These are phyloP conservation scores for Tremellales sp. DNA, from an alignment of 1,284 basidiomycete genomes.

Conservation along the genomic window DNA sequence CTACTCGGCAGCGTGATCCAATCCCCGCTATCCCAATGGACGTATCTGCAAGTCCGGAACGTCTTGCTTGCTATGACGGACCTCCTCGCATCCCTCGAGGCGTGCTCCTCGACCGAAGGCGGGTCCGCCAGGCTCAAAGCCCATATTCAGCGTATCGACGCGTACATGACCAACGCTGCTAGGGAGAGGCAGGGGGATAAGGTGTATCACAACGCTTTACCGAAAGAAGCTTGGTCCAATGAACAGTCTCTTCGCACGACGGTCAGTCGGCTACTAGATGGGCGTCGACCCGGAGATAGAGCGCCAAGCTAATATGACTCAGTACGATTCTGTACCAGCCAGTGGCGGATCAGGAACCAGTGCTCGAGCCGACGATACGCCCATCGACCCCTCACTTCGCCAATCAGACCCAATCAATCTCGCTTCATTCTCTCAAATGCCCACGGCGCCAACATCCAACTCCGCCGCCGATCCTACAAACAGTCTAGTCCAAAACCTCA, in stretches of 20 bases:
- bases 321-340: background rate
- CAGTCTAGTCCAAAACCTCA: no score
- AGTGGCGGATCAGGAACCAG: background rate
- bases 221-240: background rate
- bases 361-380: background rate
- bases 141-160: constrained; percentile 43
- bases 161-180: constrained; percentile 40
- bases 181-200: constrained; percentile 9
- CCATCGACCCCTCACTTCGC: background rate
- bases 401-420: background rate
- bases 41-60: constrained; percentile 42
- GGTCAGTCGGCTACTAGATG: background rate
- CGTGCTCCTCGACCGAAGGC: constrained; percentile 23
- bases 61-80: constrained; percentile 41
- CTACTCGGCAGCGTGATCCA: constrained; percentile 45
- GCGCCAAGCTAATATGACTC: background rate
- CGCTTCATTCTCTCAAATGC: background rate
- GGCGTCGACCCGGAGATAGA: background rate
- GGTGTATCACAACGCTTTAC: background rate
- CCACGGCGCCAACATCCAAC: background rate
- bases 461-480: no score
- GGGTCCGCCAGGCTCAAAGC: constrained; percentile 35
- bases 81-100: constrained; percentile 35
- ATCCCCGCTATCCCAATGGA: constrained; percentile 36
- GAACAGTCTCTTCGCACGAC: background rate